phyloP scores from a whole-genome alignment of 139 green algal genomes.

The Chloropicon primus region DNA sequence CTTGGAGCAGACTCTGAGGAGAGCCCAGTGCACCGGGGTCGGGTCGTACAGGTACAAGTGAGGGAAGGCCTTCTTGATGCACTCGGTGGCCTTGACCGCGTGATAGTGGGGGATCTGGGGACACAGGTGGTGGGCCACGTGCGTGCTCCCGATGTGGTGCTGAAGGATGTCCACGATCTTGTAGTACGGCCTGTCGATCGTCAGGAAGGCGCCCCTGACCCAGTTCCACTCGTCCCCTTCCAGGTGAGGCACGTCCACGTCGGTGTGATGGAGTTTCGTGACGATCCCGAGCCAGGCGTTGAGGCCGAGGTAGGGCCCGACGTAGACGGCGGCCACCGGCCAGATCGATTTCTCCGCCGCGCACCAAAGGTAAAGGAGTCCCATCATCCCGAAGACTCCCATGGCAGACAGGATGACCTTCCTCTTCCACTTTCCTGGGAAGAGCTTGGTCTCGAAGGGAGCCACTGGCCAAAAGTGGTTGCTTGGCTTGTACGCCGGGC shows the following conservation, averaged over 20 bases:
- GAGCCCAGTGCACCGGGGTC: neutral
- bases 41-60: neutral
- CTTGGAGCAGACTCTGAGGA: neutral
- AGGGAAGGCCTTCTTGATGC: neutral
- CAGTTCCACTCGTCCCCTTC: conserved; percentile 14
- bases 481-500: conserved; percentile 8
- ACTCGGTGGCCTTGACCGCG: neutral
- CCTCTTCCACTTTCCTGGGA: conserved; percentile 21
- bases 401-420: conserved; percentile 19
- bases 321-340: conserved; percentile 13
- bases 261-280: conserved; percentile 25
- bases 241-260: conserved; percentile 19
- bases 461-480: conserved; percentile 20
- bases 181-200: conserved; percentile 22
- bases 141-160: conserved; percentile 23
- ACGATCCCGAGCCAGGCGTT: conserved; percentile 27
- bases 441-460: conserved; percentile 11
- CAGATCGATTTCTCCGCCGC: neutral
- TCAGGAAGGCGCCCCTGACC: conserved; percentile 20
- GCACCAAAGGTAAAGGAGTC: neutral
- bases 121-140: conserved; percentile 23
- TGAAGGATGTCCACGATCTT: conserved; percentile 22
- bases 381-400: conserved; percentile 9
- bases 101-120: conserved; percentile 25
- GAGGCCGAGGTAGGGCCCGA: conserved; percentile 14